Evolutionary conservation across 352 stramenopile genomes (phyloP).

Genomic region (Globisporangium alternatum): DNA sequence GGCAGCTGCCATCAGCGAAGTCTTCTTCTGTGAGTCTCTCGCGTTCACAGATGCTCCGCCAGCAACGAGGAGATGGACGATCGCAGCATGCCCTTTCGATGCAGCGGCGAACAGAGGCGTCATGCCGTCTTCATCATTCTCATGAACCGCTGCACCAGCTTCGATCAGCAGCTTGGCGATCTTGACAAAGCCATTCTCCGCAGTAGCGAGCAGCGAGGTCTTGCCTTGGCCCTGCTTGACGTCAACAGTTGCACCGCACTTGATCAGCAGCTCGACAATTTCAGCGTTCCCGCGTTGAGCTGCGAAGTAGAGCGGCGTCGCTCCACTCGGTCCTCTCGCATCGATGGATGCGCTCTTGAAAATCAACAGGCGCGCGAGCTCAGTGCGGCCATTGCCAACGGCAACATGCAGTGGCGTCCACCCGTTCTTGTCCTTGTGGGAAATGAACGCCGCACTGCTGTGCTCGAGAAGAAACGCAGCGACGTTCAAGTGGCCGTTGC

Average conservation of each 20-base stretch:
- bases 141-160: neutral
- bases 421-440: slow-evolving; percentile 1
- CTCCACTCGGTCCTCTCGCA: neutral
- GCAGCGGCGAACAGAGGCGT: slow-evolving; percentile 4
- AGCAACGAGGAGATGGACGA: neutral
- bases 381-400: neutral
- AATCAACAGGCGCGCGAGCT: slow-evolving; percentile 1
- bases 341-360: neutral
- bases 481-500: slow-evolving; percentile 5
- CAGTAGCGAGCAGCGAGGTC: slow-evolving; percentile 2
- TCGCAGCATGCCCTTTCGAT: neutral
- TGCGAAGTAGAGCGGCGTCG: slow-evolving; percentile 6
- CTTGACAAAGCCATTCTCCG: neutral
- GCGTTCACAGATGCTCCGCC: neutral
- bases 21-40: slow-evolving; percentile 1
- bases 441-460: neutral
- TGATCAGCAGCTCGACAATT: neutral
- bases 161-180: neutral
- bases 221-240: slow-evolving; percentile 2
- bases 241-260: neutral
- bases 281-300: neutral
- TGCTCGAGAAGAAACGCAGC: slow-evolving; percentile 4
- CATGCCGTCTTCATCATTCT: neutral
- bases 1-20: slow-evolving; percentile 6
- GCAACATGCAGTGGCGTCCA: slow-evolving; percentile 5